Conservation (phyloP, 2,329 filamentous ascomycete species). For the Epichloe typhina region DNA sequence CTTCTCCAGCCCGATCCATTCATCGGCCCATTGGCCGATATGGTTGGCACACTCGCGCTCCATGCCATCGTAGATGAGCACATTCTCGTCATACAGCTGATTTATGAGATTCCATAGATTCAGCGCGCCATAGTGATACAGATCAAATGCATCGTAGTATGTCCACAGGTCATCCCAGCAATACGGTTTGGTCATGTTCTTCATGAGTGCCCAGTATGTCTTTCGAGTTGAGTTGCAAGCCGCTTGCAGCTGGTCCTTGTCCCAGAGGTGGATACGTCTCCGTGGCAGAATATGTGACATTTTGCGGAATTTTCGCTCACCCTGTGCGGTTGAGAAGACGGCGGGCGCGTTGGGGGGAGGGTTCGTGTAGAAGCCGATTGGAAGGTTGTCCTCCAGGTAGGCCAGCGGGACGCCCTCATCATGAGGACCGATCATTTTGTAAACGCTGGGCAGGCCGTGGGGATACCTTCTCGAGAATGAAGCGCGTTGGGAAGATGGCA, state of each 20-base stretch:
- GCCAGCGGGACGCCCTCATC: constrained; percentile 13
- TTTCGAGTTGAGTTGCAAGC: constrained; percentile 26
- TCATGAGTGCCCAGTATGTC: constrained; percentile 23
- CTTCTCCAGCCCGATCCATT: constrained; percentile 18
- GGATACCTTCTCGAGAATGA: constrained; percentile 22
- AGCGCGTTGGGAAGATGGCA: constrained; percentile 12
- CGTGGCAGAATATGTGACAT: constrained; percentile 15
- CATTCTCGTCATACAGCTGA: constrained; percentile 27
- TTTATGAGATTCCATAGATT: constrained; percentile 36
- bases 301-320: constrained; percentile 16
- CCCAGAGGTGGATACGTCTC: constrained; percentile 25
- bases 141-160: constrained; percentile 34
- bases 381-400: constrained; percentile 24
- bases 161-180: constrained; percentile 30
- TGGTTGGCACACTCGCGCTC: constrained; percentile 13
- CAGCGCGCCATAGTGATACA: constrained; percentile 32
- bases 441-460: constrained; percentile 20
- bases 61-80: constrained; percentile 17
- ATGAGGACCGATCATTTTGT: constrained; percentile 19
- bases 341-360: constrained; percentile 18
- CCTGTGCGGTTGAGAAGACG: constrained; percentile 26
- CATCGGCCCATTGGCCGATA: constrained; percentile 23
- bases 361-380: constrained; percentile 24
- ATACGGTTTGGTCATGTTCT: constrained; percentile 16
- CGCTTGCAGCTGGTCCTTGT: constrained; percentile 23